These are phyloP conservation scores for Colletotrichum echinochloae DNA, from an alignment of 2,329 filamentous ascomycete genomes.

Conservation along the genomic window DNA sequence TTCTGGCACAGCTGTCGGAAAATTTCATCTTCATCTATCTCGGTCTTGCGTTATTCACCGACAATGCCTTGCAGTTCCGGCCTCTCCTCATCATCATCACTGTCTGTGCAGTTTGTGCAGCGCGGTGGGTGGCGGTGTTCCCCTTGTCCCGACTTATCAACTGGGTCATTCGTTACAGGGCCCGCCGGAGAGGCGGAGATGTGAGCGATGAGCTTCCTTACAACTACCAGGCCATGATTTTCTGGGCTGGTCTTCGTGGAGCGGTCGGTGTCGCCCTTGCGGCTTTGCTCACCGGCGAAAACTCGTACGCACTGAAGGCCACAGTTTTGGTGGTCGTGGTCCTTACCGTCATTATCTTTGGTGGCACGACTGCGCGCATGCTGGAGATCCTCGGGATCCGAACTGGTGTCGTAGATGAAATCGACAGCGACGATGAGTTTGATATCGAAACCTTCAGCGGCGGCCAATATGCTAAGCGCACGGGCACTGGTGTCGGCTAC, in stretches of 20 bases:
- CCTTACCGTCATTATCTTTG: conserved; percentile 98
- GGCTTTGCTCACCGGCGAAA: conserved; percentile 85
- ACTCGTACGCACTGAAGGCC: conserved; percentile 85
- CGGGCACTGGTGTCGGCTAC: conserved; percentile 81
- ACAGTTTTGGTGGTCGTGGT: conserved; percentile 98
- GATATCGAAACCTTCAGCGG: conserved; percentile 85
- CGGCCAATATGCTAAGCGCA: conserved; percentile 84
- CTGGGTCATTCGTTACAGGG: conserved; percentile 89
- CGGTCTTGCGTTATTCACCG: conserved; percentile 93
- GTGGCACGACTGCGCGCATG: conserved; percentile 97
- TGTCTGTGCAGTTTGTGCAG: conserved; percentile 89
- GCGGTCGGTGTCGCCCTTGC: conserved; percentile 96
- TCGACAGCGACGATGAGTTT: conserved; percentile 98
- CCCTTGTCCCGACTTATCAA: conserved; percentile 92
- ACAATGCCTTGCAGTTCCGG: conserved; percentile 88
- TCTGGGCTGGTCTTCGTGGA: conserved; percentile 95
- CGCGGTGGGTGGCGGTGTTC: conserved; percentile 94
- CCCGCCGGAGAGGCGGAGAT: conserved; percentile 78
- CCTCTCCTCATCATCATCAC: conserved; percentile 95
- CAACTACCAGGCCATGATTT: conserved; percentile 99
- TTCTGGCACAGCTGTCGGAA: conserved; percentile 93
- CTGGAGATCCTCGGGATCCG: conserved; percentile 96
- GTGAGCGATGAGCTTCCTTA: conserved; percentile 90
- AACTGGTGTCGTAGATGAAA: conserved; percentile 95
- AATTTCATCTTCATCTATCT: conserved; percentile 99